Base-by-base conservation (phyloP, 2,329 filamentous ascomycete species). In the Domatiomyces catenatus region DNA sequence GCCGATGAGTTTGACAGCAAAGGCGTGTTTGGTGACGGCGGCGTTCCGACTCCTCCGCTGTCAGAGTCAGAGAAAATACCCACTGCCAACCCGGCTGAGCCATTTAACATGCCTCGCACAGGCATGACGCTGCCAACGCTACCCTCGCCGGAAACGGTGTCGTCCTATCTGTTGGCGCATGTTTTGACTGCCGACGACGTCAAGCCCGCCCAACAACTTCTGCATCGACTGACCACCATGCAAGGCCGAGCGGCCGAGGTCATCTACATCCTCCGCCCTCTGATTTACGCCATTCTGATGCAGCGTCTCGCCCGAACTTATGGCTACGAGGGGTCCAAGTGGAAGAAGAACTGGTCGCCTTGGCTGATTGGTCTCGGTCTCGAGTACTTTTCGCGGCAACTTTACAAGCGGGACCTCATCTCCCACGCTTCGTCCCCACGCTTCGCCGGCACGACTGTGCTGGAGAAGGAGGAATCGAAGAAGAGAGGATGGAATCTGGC, bases 131-230 rank as follows among this genome's bases (percentile, higher is more conserved):
- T 98, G 46, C 90, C 92, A 0, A 83, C 80, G 46, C 73, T 98
- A 15, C 92, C 92, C 0, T 81, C 83, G 51, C 77, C 83, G 1
- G 77, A 81, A 48, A 86, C 94, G 59, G 89, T 95, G 52, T 86
- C 86, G 48, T 80, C 79, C 44, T 98, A 94, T 66, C 77, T 98
- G 3, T 79, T 94, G 20, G 83, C 84, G 32, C 89, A 93, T 58
- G 90, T 96, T 10, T 75, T 98, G 46, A 94, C 87, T 0, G 87
- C 92, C 7, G 92, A 98, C 68, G 92, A 96, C 64, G 92, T 98
- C 71, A 95, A 94, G 66, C 86, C 90, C 0, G 86, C 92, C 0
- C 83, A 84, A 36, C 82, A 84, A 49, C 76, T 98, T 5, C 74
- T 96, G n/a, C 89, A 93, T 63, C 80, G 80, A 36, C 76, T 75